Evolutionary conservation across 768 basidiomycete species (phyloP).

Genomic region (Russula virescens): DNA sequence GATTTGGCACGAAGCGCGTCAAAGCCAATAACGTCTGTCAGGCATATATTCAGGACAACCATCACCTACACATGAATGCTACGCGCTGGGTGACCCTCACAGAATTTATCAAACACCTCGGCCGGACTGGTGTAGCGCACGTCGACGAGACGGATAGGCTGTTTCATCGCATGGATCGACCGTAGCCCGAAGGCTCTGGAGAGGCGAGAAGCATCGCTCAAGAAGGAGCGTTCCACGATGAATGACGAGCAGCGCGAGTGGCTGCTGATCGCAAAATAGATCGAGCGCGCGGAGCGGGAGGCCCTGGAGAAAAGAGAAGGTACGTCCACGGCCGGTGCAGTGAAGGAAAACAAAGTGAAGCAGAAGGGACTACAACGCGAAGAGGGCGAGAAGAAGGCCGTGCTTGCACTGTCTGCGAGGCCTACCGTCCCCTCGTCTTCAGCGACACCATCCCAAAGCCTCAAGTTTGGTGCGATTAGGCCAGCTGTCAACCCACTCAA

Average conservation of each 20-base stretch:
- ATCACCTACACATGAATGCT: slow-evolving; percentile 96
- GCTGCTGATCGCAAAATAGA: slow-evolving; percentile 84
- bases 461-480: slow-evolving; percentile 65
- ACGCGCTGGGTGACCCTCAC: slow-evolving; percentile 97
- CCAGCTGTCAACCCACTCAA: slow-evolving; percentile 51
- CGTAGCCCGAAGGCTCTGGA: slow-evolving; percentile 91
- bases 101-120: slow-evolving; percentile 91
- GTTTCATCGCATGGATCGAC: slow-evolving; percentile 97
- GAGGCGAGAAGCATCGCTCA: slow-evolving; percentile 82
- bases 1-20: slow-evolving; percentile 92
- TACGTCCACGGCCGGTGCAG: slow-evolving; percentile 30
- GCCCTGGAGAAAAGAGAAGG: slow-evolving; percentile 32
- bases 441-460: slow-evolving; percentile 31
- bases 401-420: slow-evolving; percentile 65
- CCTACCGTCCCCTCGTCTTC: slow-evolving; percentile 33
- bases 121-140: slow-evolving; percentile 75
- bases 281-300: slow-evolving; percentile 75
- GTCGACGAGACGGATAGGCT: slow-evolving; percentile 99
- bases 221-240: slow-evolving; percentile 86
- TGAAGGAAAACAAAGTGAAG: slow-evolving; percentile 32
- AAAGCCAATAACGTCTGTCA: slow-evolving; percentile 94
- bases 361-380: slow-evolving; percentile 63
- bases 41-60: slow-evolving; percentile 93
- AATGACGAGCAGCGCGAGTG: slow-evolving; percentile 96
- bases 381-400: slow-evolving; percentile 64